Conservation (phyloP, 768 basidiomycete genomes). For the Gymnopilus dilepis region DNA sequence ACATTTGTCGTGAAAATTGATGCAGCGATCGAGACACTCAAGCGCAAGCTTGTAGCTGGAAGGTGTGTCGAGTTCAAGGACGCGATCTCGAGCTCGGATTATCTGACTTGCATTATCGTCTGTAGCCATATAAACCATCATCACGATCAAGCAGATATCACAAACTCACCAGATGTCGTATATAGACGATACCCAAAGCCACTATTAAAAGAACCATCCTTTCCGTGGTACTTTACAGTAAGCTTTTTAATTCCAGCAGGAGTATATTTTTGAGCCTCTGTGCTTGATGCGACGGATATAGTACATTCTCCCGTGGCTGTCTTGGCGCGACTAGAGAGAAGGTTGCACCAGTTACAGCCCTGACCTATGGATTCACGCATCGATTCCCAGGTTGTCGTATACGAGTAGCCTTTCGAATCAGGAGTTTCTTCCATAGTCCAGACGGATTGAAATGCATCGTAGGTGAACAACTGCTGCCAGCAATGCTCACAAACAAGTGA, state of each 20-base stretch:
- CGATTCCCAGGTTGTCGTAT: slow-evolving; percentile 6
- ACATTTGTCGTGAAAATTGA: slow-evolving; percentile 5
- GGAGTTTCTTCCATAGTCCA: slow-evolving; percentile 1
- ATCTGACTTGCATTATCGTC: slow-evolving; percentile 4
- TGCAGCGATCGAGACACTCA: neutral
- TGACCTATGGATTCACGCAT: neutral
- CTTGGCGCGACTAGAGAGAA: slow-evolving; percentile 5
- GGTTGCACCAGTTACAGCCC: slow-evolving; percentile 14
- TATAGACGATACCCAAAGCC: slow-evolving; percentile 3
- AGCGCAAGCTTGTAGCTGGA: slow-evolving; percentile 10
- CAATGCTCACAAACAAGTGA: slow-evolving; percentile 13
- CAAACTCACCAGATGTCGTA: neutral
- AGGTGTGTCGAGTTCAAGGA: slow-evolving; percentile 6
- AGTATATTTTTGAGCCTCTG: slow-evolving; percentile 2
- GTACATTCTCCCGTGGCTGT: neutral
- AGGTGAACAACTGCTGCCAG: slow-evolving; percentile 4
- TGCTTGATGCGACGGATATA: slow-evolving; percentile 1
- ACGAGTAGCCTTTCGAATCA: slow-evolving; percentile 8
- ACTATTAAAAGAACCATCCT: neutral
- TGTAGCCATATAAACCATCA: neutral
- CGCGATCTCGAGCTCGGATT: slow-evolving; percentile 5
- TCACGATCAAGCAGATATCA: too few species aligned
- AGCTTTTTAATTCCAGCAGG: slow-evolving; percentile 5
- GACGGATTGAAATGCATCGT: slow-evolving; percentile 7
- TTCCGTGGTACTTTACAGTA: neutral